Base-by-base conservation (phyloP, 1,284 basidiomycete species). In the Cutaneotrichosporon sp. region DNA sequence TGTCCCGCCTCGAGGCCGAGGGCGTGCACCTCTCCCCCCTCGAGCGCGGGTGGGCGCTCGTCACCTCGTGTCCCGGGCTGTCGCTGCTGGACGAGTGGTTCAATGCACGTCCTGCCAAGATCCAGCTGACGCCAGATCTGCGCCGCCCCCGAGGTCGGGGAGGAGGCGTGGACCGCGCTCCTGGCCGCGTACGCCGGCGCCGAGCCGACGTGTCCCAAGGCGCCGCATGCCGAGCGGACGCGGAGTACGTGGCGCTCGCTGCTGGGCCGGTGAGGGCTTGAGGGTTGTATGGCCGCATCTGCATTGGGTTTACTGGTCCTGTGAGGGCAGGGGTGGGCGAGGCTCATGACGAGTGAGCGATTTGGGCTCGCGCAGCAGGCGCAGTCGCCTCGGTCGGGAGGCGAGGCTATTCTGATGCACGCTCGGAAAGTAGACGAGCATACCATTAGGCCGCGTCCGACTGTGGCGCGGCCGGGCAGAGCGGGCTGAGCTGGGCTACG, bases 31-130 rank as follows among this genome's bases (percentile, higher is more conserved):
- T 50, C 13, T 50, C 47, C 27, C 47, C 47, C 3, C 18, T 29
- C 18, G 47, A 50, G 47, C 24, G 25, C 20, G 47, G 47, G 16
- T 50, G 47, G 47, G 27, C 25, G 14, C 47, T 50, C 24, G 47
- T 50, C 47, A 27, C 18, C 13, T 29, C 25, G 4, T 50, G 47
- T 50, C 47, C 47, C 2, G 25, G 27, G 14, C 25, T 50, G 16
- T 8, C 25, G 47, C 25, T 50, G 16, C 14, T 50, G 25, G 47
- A 50, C n/a, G 47, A n/a, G 14, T 50, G 47, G 47, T 50, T 31
- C 27, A 18, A 50, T 50, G 13, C 4, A 13, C 22, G n/a, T n/a
- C n/a, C n/a, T 25, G 22, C 10, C 10, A 25, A 9, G 22, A n/a
- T 1, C n/a, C 8, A 8, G 45, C 45, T 47, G 7, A 47, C 22